Base-by-base conservation (phyloP, 2,329 filamentous ascomycete species). In the Ophiosphaerella narmari region DNA sequence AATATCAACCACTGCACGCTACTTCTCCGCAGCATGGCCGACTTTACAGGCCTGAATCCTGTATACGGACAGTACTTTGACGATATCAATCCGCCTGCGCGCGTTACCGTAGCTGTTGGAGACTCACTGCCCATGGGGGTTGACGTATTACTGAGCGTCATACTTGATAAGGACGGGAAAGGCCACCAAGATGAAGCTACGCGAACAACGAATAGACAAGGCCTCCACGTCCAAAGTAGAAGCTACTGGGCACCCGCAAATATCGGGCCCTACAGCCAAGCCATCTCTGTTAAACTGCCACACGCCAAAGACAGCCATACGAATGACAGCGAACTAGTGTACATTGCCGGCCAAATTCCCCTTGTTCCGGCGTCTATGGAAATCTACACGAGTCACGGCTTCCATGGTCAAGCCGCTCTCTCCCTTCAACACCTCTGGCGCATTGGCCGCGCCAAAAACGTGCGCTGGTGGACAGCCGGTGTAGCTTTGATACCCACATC, bases 221-320 rank as follows among this genome's bases (percentile, higher is more conserved):
- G 74, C 0, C 81, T 97, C 1, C 94, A 99, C 71, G 92, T 99
- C 5, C 94, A 97, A 74, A 92, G 89, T 3, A 81, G 90, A 34
- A 96, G 91, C 9, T 97, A 97, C 78, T 99, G 94, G 94, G 94
- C 94, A 0, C 94, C 94, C 0, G 93, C 94, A 16, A 97, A 97
- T 67, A 97, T 99, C 46, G 94, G 94, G 0, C 94, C 94, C 0
- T 97, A 97, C 73, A 97, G 92, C 48, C 94, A 99, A 75, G 91
- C 91, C 4, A 85, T 94, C 42, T 79, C 82, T 2, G 75, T 84
- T 9, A 77, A 78, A 1, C 41, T 72, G 9, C 74, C 59, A 4
- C 69, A 3, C 46, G 74, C 11, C 14, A 66, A 67, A 9, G 45
- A 21, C 9, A 55, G 44, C 43, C 54, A 11, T 24, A 32, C 42